phyloP scores from a whole-genome alignment of 2,329 filamentous ascomycete genomes.

The Phyllachora maydis region DNA sequence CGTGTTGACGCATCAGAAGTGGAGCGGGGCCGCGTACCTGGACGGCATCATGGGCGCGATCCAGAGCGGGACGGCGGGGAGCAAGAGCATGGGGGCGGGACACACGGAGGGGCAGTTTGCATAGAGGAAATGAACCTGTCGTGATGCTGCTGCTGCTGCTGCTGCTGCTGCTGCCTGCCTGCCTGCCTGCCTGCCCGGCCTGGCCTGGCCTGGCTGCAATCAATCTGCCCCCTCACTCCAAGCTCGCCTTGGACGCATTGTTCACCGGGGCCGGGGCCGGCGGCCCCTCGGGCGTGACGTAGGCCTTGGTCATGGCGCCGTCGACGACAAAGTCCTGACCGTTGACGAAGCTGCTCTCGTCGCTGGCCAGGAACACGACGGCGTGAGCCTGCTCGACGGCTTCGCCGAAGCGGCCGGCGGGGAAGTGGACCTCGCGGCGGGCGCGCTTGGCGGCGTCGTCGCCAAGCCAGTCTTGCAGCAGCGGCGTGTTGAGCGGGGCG shows the following conservation, averaged over 20 bases:
- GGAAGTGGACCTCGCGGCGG: conserved; percentile 78
- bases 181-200: too few species aligned
- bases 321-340: conserved; percentile 88
- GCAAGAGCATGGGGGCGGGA: conserved; percentile 84
- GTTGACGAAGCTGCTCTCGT: conserved; percentile 80
- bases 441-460: conserved; percentile 66
- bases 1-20: conserved; percentile 88
- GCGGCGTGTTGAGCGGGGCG: conserved; percentile 76
- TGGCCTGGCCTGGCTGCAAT: too few species aligned
- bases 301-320: conserved; percentile 87
- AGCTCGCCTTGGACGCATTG: conserved; percentile 30
- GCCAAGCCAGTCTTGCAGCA: conserved; percentile 85
- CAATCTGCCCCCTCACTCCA: too few species aligned
- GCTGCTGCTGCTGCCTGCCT: too few species aligned
- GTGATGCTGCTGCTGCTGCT: too few species aligned
- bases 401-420: conserved; percentile 72
- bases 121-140: too few species aligned
- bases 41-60: conserved; percentile 81
- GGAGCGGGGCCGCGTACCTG: conserved; percentile 50
- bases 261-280: conserved; percentile 32
- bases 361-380: conserved; percentile 69
- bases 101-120: conserved; percentile 69
- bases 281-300: conserved; percentile 48
- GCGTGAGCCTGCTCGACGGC: conserved; percentile 86
- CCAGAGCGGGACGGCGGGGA: conserved; percentile 76